These are phyloP conservation scores for Peltaster fructicola DNA, from an alignment of 2,329 filamentous ascomycete genomes.

Conservation along the genomic window DNA sequence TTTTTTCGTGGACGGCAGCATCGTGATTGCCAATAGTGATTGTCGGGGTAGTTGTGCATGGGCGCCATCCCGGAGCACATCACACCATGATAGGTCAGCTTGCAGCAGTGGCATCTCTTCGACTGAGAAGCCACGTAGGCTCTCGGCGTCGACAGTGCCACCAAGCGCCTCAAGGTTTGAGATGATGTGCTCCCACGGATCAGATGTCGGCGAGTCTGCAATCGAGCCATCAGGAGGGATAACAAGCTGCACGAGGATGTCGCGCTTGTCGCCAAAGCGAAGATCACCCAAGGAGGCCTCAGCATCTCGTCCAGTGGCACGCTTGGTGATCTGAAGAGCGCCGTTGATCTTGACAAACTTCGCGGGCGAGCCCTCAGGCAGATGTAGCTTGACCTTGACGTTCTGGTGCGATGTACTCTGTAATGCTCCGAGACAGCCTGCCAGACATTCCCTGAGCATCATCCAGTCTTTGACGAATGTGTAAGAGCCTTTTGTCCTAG, in stretches of 20 bases:
- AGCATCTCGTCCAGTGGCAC: conserved; percentile 82
- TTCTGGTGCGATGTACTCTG: conserved; percentile 97
- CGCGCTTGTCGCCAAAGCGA: conserved; percentile 85
- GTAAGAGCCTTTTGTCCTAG: conserved; percentile 87
- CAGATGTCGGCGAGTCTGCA: conserved; percentile 74
- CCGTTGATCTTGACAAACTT: conserved; percentile 99
- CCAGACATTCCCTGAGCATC: conserved; percentile 95
- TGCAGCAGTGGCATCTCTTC: conserved; percentile 93
- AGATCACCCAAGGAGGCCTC: conserved; percentile 85
- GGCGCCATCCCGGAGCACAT: conserved; percentile 77
- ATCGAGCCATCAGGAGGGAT: conserved; percentile 72
- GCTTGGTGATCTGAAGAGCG: conserved; percentile 87
- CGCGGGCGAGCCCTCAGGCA: conserved; percentile 90
- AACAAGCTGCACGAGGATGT: conserved; percentile 84
- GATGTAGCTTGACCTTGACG: conserved; percentile 80
- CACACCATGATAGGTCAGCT: conserved; percentile 82
- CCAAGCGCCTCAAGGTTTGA: conserved; percentile 87
- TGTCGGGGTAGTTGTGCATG: conserved; percentile 74
- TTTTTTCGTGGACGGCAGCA: conserved; percentile 45
- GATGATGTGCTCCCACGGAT: conserved; percentile 94
- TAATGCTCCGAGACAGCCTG: conserved; percentile 77
- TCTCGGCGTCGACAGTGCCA: conserved; percentile 70
- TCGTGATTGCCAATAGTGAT: conserved; percentile 83
- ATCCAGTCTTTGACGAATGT: conserved; percentile 99
- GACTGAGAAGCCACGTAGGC: conserved; percentile 65